Conservation (phyloP, 331 rosid genomes). For the Cucumis variabilis region DNA sequence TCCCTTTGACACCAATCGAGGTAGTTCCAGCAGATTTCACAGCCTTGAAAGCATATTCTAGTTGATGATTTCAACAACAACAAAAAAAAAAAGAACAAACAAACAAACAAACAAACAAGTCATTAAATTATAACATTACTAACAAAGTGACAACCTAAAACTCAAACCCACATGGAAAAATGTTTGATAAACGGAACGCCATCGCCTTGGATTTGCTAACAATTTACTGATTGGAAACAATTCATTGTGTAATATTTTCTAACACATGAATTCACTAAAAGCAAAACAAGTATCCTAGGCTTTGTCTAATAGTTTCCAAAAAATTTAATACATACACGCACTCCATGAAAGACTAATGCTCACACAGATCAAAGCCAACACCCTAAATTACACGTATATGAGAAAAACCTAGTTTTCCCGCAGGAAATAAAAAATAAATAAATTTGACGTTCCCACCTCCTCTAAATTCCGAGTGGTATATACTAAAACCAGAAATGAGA, state of each 20-base stretch:
- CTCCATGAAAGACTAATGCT: neutral
- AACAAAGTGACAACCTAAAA: neutral
- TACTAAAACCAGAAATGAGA: neutral
- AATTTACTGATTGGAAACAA: neutral
- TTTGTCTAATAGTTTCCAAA: neutral
- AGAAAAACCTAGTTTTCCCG: neutral
- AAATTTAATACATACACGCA: neutral
- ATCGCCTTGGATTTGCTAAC: neutral
- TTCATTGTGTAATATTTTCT: neutral
- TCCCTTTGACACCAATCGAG: conserved; percentile 93
- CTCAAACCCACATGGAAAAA: neutral
- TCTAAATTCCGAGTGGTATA: neutral
- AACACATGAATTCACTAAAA: neutral
- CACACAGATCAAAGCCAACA: conserved; percentile 10
- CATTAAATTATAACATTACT: conserved; percentile 18
- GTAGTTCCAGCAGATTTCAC: conserved; percentile 97
- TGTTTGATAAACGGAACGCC: neutral
- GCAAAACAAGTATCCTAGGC: neutral
- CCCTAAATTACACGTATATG: neutral
- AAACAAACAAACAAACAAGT: neutral
- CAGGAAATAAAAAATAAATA: neutral
- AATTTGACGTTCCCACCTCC: neutral
- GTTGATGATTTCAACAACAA: conserved; percentile 36
- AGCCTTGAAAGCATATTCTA: conserved; percentile 99
- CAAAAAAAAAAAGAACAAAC: too few species aligned